Evolutionary conservation across 306 rosid species (phyloP).

Genomic region (Cicer chorassanicum): DNA sequence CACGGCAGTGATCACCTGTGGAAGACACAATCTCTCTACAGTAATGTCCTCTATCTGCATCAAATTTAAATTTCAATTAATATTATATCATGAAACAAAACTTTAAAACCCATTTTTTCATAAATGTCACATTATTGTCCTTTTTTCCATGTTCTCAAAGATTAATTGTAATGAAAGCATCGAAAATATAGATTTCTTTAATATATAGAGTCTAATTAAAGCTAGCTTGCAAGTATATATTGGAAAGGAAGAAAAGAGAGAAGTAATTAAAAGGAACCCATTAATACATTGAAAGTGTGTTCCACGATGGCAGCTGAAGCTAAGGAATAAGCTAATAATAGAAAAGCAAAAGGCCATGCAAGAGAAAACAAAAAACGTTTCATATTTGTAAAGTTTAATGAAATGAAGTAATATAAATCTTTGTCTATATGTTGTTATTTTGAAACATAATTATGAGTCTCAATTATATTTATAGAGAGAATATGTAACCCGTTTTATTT

Average conservation of each 20-base stretch:
- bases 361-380: constrained; percentile 34
- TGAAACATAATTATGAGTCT: background rate
- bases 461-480: constrained; percentile 27
- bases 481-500: background rate
- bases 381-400: constrained; percentile 34
- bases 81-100: too few species aligned
- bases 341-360: constrained; percentile 47
- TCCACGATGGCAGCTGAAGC: constrained; percentile 45
- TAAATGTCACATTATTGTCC: background rate
- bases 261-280: background rate
- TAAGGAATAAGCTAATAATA: constrained; percentile 38
- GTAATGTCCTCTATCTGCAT: constrained; percentile 41
- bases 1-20: constrained; percentile 45
- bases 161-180: background rate
- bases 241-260: background rate
- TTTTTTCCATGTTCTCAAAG: background rate
- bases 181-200: background rate
- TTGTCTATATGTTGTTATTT: background rate
- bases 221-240: background rate
- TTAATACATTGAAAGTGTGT: constrained; percentile 50
- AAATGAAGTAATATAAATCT: background rate
- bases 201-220: background rate
- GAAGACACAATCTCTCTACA: constrained; percentile 37
- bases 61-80: too few species aligned
- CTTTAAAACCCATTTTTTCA: too few species aligned